Base-by-base conservation (phyloP, 2,329 filamentous ascomycete genomes). In the Calonectria pteridis region DNA sequence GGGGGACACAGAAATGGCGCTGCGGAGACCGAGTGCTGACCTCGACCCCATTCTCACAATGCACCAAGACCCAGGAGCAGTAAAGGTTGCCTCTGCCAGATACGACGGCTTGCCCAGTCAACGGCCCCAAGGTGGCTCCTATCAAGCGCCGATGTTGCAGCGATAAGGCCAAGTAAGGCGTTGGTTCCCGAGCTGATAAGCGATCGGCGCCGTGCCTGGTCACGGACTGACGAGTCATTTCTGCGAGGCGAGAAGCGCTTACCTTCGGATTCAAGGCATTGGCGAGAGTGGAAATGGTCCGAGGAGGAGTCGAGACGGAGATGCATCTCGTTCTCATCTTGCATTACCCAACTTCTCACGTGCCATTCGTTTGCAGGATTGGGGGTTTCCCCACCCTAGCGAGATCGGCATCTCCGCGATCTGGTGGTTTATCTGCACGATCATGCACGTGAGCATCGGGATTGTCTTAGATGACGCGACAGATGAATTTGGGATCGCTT, bases 171-270 rank as follows among this genome's bases (percentile, higher is more conserved):
- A 6, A 37, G 55, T 31, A 33, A 51, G 62, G 49, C 40, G 31
- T 37, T 23, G 40, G 2, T 59, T 59, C 5, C 53, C 53, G 29
- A 10, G 4, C 18, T 50, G 66, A 68, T 68, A 68, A 62, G 51
- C 13, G 28, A 50, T 59, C 20, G 49, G 35, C 46, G 14, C 10
- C 7, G 50, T 31, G 26, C 37, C 46, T 40, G 33, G 46, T n/a
- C 28, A 29, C 23, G 6, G 28, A 14, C 46, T 64, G 58, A 70
- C 58, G 67, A 69, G 67, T 69, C 67, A 64, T 69, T 63, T 69
- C 59, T 3, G 13, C 13, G 10, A 20, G n/a, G 18, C 37, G 1
- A 28, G 46, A 26, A 6, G 23, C 67, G 58, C 58, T 64, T 70
- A 70, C 29, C 35, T 43, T 64, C 67, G 67, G 58, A 35, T 9